These are phyloP conservation scores for Aureobasidium sp. DNA, from an alignment of 2,329 filamentous ascomycete genomes.

Conservation along the genomic window DNA sequence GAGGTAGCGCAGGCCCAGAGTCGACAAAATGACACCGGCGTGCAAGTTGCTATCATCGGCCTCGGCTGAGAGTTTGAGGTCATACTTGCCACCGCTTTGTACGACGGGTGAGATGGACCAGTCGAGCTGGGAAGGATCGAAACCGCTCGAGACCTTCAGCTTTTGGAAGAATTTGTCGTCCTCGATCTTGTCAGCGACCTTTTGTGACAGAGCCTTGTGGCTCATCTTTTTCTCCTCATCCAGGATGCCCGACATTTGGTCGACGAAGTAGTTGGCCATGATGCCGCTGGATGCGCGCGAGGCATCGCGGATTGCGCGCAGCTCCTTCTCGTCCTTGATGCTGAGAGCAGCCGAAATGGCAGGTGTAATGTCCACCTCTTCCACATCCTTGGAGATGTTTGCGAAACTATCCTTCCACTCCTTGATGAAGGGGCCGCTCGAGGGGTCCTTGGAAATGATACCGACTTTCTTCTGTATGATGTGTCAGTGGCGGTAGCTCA, in stretches of 20 bases:
- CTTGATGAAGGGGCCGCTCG: conserved; percentile 81
- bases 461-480: conserved; percentile 72
- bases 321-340: conserved; percentile 89
- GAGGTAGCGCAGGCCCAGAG: conserved; percentile 87
- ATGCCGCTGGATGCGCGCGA: conserved; percentile 89
- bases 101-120: conserved; percentile 88
- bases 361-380: conserved; percentile 76
- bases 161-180: conserved; percentile 88
- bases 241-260: conserved; percentile 94
- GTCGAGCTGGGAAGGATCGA: conserved; percentile 82
- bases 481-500: conserved; percentile 10
- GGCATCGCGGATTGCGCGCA: conserved; percentile 89
- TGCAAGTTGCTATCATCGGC: conserved; percentile 75
- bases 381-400: conserved; percentile 72
- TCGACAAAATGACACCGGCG: conserved; percentile 86
- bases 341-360: conserved; percentile 82
- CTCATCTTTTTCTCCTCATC: conserved; percentile 97
- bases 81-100: conserved; percentile 93
- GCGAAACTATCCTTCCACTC: conserved; percentile 86
- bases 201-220: conserved; percentile 75
- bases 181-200: conserved; percentile 85
- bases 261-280: conserved; percentile 94
- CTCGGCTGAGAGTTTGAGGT: conserved; percentile 70
- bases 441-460: conserved; percentile 72
- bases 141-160: conserved; percentile 75